phyloP scores from a whole-genome alignment of 352 stramenopile genomes.

The Phytophthora litchii region DNA sequence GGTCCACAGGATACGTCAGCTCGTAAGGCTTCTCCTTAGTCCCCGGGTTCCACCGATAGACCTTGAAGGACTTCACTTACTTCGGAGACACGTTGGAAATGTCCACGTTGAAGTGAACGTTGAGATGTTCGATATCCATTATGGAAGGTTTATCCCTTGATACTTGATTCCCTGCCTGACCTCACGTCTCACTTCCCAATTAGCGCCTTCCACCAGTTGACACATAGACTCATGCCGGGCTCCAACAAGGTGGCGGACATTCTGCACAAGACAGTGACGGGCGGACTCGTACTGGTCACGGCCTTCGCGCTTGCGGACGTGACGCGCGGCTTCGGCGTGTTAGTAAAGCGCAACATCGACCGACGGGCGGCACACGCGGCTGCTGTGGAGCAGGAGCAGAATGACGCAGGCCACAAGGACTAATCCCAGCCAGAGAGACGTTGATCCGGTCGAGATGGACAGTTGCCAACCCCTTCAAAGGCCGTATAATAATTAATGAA shows the following conservation, averaged over 20 bases:
- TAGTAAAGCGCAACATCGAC: slow-evolving; percentile 84
- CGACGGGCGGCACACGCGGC: slow-evolving; percentile 42
- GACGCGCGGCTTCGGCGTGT: slow-evolving; percentile 74
- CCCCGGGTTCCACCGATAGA: slow-evolving; percentile 99
- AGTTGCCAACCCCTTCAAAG: background rate
- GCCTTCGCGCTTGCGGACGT: slow-evolving; percentile 75
- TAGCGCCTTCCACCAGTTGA: slow-evolving; percentile 15
- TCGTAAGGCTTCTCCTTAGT: slow-evolving; percentile 93
- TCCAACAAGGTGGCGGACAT: slow-evolving; percentile 61
- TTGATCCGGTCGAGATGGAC: slow-evolving; percentile 3
- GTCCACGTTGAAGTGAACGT: background rate
- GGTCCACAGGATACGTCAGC: slow-evolving; percentile 96
- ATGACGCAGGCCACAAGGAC: slow-evolving; percentile 27
- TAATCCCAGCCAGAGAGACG: slow-evolving; percentile 18
- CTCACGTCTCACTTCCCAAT: slow-evolving; percentile 21
- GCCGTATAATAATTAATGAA: slow-evolving; percentile 34
- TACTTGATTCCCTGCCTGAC: background rate
- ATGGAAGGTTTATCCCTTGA: background rate
- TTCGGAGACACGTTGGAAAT: slow-evolving; percentile 50
- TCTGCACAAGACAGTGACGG: slow-evolving; percentile 81
- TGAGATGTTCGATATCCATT: background rate
- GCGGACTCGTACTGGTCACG: slow-evolving; percentile 75
- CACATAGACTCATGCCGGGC: slow-evolving; percentile 21
- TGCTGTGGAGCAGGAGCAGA: slow-evolving; percentile 23
- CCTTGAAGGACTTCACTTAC: slow-evolving; percentile 98